Base-by-base conservation (phyloP, 2,329 filamentous ascomycete genomes). In the Calycina marina region DNA sequence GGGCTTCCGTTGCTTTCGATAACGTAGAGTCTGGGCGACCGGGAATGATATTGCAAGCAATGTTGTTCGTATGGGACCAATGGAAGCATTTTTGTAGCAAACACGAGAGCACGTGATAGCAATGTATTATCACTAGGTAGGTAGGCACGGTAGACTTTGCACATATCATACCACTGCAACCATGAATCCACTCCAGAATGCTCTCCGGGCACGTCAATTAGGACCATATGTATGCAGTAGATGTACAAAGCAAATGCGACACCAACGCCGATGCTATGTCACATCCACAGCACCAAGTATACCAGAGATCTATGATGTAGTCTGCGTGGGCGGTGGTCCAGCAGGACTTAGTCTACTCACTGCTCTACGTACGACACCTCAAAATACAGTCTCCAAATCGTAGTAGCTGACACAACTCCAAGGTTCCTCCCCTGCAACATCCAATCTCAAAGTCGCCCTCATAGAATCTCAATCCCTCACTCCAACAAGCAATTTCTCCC, bases 401-500 rank as follows among this genome's bases (percentile, higher is more conserved):
- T 10, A 24, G 10, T 10, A 24, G n/a, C n/a, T n/a, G n/a, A 14
- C n/a, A 18, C 14, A 14, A 6, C 6, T 5, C 16, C 25, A 40
- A 90, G 82, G 80, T 44, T 69, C 83, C 9, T 85, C 78, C 12
- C 74, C 79, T 4, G 59, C 69, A 12, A 92, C 90, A 2, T 72
- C 77, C 17, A 65, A 73, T 40, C 72, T 98, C 15, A 81, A 78
- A 47, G 69, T 94, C 26, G 90, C 88, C 38, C 73, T 98, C 38
- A 70, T 98, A 48, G 90, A 98, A 62, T 77, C 77, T 20, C 86
- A 94, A 58, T 77, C 92, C 51, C 70, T 98, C 18, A 61, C 67
- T 44, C 80, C 77, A 48, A 66, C 70, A 32, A 69, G 69, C 30
- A 58, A 68, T 14, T 84, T 77, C 63, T 70, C 69, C 32, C 71